Evolutionary conservation across 345 rosid species (phyloP), one percentile per base, ranked within the genome.

Genomic region (Pelargonium nanum): DNA sequence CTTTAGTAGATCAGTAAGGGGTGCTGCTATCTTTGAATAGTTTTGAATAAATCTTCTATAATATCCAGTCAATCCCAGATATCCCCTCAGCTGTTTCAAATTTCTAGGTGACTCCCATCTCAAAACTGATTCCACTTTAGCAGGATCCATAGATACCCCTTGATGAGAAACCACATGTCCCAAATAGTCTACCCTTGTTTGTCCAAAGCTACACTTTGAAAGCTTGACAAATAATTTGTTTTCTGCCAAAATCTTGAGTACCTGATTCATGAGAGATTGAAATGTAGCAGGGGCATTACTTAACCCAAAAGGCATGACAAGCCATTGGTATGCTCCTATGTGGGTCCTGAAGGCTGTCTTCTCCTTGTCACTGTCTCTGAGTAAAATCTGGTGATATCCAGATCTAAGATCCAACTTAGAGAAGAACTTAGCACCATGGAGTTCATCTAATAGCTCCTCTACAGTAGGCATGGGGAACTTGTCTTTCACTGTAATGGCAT

Each of bases 361-460:
- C 2, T 7, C 2, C 2, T 0, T 1, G 22, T 52, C 22, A 0
- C 5, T 5, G 6, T 1, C 55, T 1, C 17, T 13, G 2, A 52
- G 10, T 15, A 1, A 19, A 19, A 52, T 52, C 2, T 52, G 55
- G 17, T 52, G 55, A n/a, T 52, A 52, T 2, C 56, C 64, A 5
- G 56, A 22, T 19, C 55, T 61, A 4, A 48, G 6, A 28, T 61
- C 56, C 1, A 61, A 1, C 26, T 61, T 61, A 2, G 55, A 44
- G n/a, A 61, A 61, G 9, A 60, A 22, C 2, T 6, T 6, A 7
- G 64, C 19, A 0, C 64, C 64, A 1, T 22, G 2, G 4, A 61
- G n/a, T 28, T 61, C 40, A 13, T 61, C 64, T 1, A 61, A 9
- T 1, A 61, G 55, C 20, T 61, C 30, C 5, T 61, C 64, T 4